Evolutionary conservation across 139 green algal species (phyloP).

Genomic region (Chlamydomonas sphaeroides): DNA sequence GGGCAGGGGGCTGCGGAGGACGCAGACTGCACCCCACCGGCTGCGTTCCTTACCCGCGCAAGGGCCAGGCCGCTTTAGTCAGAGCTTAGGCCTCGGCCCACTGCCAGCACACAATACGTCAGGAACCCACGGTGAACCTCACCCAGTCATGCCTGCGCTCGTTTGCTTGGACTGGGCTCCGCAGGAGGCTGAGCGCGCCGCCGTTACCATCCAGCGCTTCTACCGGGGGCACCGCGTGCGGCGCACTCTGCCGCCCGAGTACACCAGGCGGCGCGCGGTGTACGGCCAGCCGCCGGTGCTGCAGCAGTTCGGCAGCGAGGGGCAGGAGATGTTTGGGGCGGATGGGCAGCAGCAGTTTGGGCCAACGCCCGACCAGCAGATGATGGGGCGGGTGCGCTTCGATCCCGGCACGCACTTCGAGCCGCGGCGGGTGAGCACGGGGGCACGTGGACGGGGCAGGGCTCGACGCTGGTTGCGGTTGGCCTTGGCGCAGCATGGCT

Average conservation of each 20-base stretch:
- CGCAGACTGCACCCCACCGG: background rate
- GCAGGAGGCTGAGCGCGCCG: slow-evolving; percentile 43
- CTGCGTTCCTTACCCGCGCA: background rate
- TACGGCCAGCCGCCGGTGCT: no score
- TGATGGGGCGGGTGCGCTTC: slow-evolving; percentile 23
- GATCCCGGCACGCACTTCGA: slow-evolving; percentile 3
- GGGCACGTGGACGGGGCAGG: background rate
- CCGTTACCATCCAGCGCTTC: slow-evolving; percentile 44
- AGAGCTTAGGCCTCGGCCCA: background rate
- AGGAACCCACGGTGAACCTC: no score
- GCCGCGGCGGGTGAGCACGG: slow-evolving; percentile 1
- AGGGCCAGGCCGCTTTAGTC: background rate
- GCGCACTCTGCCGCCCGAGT: background rate
- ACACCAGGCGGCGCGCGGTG: no score
- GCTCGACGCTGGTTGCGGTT: background rate
- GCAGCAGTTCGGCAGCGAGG: no score
- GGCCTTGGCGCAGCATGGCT: no score
- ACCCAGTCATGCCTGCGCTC: background rate
- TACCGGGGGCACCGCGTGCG: slow-evolving; percentile 43
- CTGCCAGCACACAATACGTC: no score
- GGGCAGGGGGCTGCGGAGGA: background rate
- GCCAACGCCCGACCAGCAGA: slow-evolving; percentile 27
- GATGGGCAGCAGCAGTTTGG: background rate
- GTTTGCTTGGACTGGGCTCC: background rate
- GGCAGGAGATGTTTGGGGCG: no score